Base-by-base conservation (phyloP, 1,284 basidiomycete species). In the Cyathus pygmaeus region DNA sequence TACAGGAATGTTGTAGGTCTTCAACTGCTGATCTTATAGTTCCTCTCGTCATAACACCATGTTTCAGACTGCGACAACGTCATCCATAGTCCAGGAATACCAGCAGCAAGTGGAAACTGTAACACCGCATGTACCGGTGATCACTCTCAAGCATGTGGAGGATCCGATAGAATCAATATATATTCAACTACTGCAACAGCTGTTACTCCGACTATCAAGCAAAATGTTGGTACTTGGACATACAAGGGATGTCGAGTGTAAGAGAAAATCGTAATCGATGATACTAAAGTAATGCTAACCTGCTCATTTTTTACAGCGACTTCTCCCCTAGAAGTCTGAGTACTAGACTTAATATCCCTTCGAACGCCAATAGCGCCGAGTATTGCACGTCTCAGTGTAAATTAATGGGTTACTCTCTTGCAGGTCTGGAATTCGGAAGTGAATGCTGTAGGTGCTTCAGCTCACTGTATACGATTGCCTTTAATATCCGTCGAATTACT, bases 241-340 rank as follows among this genome's bases (percentile, higher is more conserved):
- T 59, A 55, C 36, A 55, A 55, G 9, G 58, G 58, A 30, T 59
- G 58, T n/a, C 53, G 33, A 29, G 39, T 21, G 58, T 59, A 24
- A 9, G 58, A 9, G 15, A 24, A 5, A 19, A 10, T 54, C 19
- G 19, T n/a, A n/a, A 4, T 33, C 21, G 7, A 19, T n/a, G 9
- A 21, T 29, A 23, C 33, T 54, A 5, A 24, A n/a, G 15, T 3
- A 17, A 26, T 29, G 24, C 54, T 19, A 53, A 9, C 24, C 26
- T 54, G 17, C 27, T 11, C 31, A 3, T 33, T 24, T 41, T 33
- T n/a, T 46, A 23, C 11, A 54, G 46, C 23, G 53, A 59, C 21
- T 31, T 54, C 23, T 24, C 23, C 4, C 26, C 26, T 49, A 53
- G 53, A n/a, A 44, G 26, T 27, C 58, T 59, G 10, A 33, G 29